Conservation (phyloP, 2,329 filamentous ascomycete genomes). For the Penicillium sclerotigenum region DNA sequence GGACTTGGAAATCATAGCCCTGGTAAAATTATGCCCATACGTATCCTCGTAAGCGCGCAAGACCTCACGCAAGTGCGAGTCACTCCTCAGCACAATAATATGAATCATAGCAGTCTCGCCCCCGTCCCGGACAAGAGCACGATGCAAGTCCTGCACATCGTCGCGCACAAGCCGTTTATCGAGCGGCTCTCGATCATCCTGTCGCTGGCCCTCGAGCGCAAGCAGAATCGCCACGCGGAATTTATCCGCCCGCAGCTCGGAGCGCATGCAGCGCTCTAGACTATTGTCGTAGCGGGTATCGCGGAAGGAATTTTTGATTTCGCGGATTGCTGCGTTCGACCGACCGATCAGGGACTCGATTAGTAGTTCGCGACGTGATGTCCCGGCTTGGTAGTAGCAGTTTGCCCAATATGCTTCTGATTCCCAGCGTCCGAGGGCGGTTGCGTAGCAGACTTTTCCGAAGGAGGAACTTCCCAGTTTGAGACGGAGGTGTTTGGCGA, state of each 20-base stretch:
- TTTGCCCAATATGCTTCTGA: conserved; percentile 97
- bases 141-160: conserved; percentile 70
- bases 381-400: conserved; percentile 91
- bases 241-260: conserved; percentile 91
- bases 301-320: conserved; percentile 82
- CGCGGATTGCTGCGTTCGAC: conserved; percentile 77
- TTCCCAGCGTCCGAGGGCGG: conserved; percentile 85
- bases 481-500: conserved; percentile 51
- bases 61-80: conserved; percentile 77
- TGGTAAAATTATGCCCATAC: conserved; percentile 77
- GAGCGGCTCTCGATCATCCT: conserved; percentile 72
- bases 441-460: conserved; percentile 88
- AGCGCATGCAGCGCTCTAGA: conserved; percentile 80
- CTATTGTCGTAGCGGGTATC: conserved; percentile 89
- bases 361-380: conserved; percentile 78
- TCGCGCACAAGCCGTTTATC: conserved; percentile 62
- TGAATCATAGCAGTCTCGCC: conserved; percentile 85
- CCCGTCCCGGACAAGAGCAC: conserved; percentile 66
- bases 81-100: conserved; percentile 76
- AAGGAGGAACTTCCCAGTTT: conserved; percentile 55
- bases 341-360: conserved; percentile 93
- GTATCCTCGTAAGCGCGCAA: conserved; percentile 70
- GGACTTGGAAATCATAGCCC: conserved; percentile 82
- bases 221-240: conserved; percentile 85
- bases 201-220: conserved; percentile 75